Evolutionary conservation across 2,329 filamentous ascomycete genomes (phyloP).

Genomic region (Paecilomyces fulvus): DNA sequence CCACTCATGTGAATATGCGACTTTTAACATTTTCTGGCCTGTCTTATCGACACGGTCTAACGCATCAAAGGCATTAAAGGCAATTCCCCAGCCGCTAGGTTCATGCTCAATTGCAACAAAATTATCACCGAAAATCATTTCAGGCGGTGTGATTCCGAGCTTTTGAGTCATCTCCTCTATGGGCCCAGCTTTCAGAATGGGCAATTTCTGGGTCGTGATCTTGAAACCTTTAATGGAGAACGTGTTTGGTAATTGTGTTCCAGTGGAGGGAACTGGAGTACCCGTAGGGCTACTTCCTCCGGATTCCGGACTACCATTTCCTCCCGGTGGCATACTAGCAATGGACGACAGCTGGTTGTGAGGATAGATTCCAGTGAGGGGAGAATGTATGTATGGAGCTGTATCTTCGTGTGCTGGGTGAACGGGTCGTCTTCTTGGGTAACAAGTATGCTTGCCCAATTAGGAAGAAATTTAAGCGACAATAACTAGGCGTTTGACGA

Average conservation of each 20-base stretch:
- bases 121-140: constrained; percentile 99
- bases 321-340: neutral
- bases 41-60: constrained; percentile 93
- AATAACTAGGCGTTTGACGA: neutral
- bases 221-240: constrained; percentile 61
- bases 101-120: constrained; percentile 64
- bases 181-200: constrained; percentile 83
- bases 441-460: neutral
- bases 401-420: neutral
- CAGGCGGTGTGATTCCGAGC: constrained; percentile 79
- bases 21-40: constrained; percentile 79
- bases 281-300: neutral
- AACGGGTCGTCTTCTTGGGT: neutral
- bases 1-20: constrained; percentile 89
- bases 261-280: constrained; percentile 8
- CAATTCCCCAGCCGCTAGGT: constrained; percentile 66
- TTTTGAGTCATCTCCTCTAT: constrained; percentile 76
- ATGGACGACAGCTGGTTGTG: neutral
- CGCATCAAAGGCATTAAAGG: constrained; percentile 79
- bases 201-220: constrained; percentile 78
- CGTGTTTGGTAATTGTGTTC: constrained; percentile 40
- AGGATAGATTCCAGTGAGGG: neutral
- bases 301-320: neutral
- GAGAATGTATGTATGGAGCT: neutral
- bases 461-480: neutral